phyloP scores from a whole-genome alignment of 208 protist species.

The Blechomonas ayalai region DNA sequence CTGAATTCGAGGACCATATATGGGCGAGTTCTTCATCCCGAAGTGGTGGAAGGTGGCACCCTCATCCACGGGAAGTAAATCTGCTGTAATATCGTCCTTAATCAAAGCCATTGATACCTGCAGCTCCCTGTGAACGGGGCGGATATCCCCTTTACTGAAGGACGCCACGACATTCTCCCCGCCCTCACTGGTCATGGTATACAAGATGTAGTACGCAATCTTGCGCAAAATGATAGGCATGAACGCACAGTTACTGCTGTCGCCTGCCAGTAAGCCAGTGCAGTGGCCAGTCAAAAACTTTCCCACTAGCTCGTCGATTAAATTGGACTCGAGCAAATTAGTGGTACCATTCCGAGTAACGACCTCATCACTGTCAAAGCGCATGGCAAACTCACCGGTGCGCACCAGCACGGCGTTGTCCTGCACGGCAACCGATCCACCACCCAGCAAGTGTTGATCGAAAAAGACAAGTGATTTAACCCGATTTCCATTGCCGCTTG shows the following conservation, averaged over 20 bases:
- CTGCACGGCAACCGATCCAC: conserved; percentile 46
- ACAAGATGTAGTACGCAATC: conserved; percentile 46
- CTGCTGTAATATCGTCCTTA: conserved; percentile 61
- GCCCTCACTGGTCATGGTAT: conserved; percentile 16
- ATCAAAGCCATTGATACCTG: conserved; percentile 68
- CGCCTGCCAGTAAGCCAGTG: conserved; percentile 52
- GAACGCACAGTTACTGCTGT: conserved; percentile 66
- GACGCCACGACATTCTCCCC: conserved; percentile 2
- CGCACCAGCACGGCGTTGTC: conserved; percentile 47
- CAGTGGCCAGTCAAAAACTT: conserved; percentile 52
- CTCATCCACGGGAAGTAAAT: conserved; percentile 52
- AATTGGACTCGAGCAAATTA: conserved; percentile 26
- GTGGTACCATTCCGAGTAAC: conserved; percentile 27
- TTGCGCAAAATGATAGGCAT: conserved; percentile 62
- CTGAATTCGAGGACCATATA: conserved; percentile 37
- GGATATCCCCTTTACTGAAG: conserved; percentile 2
- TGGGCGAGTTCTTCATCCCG: conserved; percentile 46
- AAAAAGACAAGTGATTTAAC: conserved; percentile 57
- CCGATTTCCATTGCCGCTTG: conserved; percentile 8
- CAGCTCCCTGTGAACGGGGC: conserved; percentile 32
- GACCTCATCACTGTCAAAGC: conserved; percentile 71
- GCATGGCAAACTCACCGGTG: conserved; percentile 32
- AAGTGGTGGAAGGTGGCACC: conserved; percentile 42
- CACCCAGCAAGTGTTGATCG: conserved; percentile 50
- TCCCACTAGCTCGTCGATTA: conserved; percentile 44